Percentiles rank a stretch among this genome's conserved stretches.
Conservation (phyloP, 202 grass and related monocot genomes). For the Sporobolus alterniflorus region DNA sequence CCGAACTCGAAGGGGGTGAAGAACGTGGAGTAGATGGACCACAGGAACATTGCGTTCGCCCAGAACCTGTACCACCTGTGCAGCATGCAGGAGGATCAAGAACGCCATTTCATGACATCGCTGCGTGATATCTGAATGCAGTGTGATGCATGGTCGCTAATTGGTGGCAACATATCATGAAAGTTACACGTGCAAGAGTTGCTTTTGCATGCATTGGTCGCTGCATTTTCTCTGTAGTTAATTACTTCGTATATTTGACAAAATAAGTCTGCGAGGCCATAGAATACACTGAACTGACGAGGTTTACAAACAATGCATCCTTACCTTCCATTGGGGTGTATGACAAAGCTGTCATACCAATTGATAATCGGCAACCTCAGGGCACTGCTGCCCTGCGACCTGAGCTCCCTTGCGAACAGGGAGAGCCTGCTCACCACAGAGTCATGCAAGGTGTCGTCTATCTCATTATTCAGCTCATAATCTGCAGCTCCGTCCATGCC, state of each 20-base stretch:
- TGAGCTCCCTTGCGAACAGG: slow-evolving; percentile 71
- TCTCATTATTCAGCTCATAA: slow-evolving; percentile 82
- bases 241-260: neutral
- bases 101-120: neutral
- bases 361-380: slow-evolving; percentile 48
- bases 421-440: slow-evolving; percentile 77
- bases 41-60: slow-evolving; percentile 70
- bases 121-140: neutral
- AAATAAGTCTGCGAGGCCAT: neutral
- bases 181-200: neutral
- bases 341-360: slow-evolving; percentile 59
- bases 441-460: slow-evolving; percentile 56
- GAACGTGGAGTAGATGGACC: slow-evolving; percentile 89
- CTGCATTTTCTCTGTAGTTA: neutral
- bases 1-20: slow-evolving; percentile 88
- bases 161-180: neutral
- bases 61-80: slow-evolving; percentile 75
- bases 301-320: neutral
- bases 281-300: neutral
- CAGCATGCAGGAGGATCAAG: neutral
- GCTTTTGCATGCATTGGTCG: neutral
- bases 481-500: slow-evolving; percentile 43
- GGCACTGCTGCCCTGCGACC: slow-evolving; percentile 46
- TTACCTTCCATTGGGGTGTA: slow-evolving; percentile 93
- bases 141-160: neutral